Percentiles rank a stretch among this genome's conserved stretches.
These are phyloP conservation scores for Isabelozyma heimii DNA, from an alignment of 805 yeast genomes.

Conservation along the genomic window DNA sequence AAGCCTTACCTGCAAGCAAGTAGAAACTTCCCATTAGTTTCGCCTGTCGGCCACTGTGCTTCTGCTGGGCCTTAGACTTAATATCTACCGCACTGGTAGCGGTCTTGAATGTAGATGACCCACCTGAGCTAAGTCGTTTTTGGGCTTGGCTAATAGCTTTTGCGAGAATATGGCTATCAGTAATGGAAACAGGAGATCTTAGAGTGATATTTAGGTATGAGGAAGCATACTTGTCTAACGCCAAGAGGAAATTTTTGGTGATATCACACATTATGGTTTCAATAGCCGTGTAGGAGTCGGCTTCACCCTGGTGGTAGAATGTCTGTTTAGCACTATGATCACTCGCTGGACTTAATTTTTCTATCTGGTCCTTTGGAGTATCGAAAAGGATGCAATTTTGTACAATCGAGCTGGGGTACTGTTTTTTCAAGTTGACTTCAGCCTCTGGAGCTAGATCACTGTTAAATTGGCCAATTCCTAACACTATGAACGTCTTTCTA, in stretches of 20 bases:
- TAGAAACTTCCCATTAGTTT: slow-evolving; percentile 77
- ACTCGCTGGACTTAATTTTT: slow-evolving; percentile 9
- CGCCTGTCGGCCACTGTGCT: slow-evolving; percentile 67
- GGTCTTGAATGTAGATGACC: slow-evolving; percentile 26
- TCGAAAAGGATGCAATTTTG: slow-evolving; percentile 58
- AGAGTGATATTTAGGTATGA: slow-evolving; percentile 77
- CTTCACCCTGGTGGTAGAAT: slow-evolving; percentile 25
- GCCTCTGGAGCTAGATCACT: slow-evolving; percentile 3
- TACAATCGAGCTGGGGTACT: slow-evolving; percentile 51
- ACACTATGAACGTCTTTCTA: slow-evolving; percentile 67
- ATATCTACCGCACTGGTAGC: slow-evolving; percentile 14
- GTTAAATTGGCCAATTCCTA: slow-evolving; percentile 40
- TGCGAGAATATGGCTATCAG: slow-evolving; percentile 45
- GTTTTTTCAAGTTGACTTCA: slow-evolving; percentile 33
- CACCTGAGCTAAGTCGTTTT: slow-evolving; percentile 41
- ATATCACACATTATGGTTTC: slow-evolving; percentile 77
- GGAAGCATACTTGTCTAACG: slow-evolving; percentile 65
- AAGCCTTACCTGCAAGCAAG: slow-evolving; percentile 74
- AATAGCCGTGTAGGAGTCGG: slow-evolving; percentile 21
- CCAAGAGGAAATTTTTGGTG: slow-evolving; percentile 58
- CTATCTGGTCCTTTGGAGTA: slow-evolving; percentile 25
- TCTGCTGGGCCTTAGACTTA: slow-evolving; percentile 34
- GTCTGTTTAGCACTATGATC: slow-evolving; percentile 13
- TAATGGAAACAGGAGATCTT: slow-evolving; percentile 73
- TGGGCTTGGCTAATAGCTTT: slow-evolving; percentile 40